These are phyloP conservation scores for Neofusicoccum sp. DNA, from an alignment of 2,329 filamentous ascomycete genomes.

Conservation along the genomic window DNA sequence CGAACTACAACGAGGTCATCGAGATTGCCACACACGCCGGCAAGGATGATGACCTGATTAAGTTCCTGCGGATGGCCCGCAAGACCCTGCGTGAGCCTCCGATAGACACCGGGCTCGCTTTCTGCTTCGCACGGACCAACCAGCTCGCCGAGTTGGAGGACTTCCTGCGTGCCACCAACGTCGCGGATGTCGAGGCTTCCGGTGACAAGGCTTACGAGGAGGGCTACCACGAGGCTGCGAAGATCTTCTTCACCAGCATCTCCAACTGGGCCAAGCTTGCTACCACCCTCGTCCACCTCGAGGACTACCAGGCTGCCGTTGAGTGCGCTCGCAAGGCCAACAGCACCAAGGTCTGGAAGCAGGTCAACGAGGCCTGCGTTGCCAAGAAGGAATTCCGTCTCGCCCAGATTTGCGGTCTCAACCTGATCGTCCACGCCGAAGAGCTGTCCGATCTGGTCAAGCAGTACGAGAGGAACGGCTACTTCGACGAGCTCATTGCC, in stretches of 20 bases:
- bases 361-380: slow-evolving; percentile 95
- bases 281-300: slow-evolving; percentile 93
- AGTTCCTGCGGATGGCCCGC: slow-evolving; percentile 93
- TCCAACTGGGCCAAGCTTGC: slow-evolving; percentile 99
- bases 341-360: slow-evolving; percentile 98
- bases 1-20: slow-evolving; percentile 93
- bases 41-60: slow-evolving; percentile 97
- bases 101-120: slow-evolving; percentile 90
- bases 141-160: slow-evolving; percentile 93
- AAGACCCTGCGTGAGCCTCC: slow-evolving; percentile 93
- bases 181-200: slow-evolving; percentile 92
- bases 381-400: slow-evolving; percentile 98
- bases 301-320: slow-evolving; percentile 95
- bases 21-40: slow-evolving; percentile 92
- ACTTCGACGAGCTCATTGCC: slow-evolving; percentile 96
- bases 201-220: slow-evolving; percentile 98
- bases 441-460: slow-evolving; percentile 89
- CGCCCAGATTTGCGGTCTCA: slow-evolving; percentile 97
- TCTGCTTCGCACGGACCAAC: slow-evolving; percentile 88
- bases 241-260: slow-evolving; percentile 98
- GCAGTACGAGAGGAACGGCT: slow-evolving; percentile 94
- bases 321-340: slow-evolving; percentile 98
- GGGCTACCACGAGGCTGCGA: slow-evolving; percentile 90
- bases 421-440: slow-evolving; percentile 95
- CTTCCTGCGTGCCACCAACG: slow-evolving; percentile 88